phyloP scores from a whole-genome alignment of 116 monocot species.

The Phalaenopsis hybrid region DNA sequence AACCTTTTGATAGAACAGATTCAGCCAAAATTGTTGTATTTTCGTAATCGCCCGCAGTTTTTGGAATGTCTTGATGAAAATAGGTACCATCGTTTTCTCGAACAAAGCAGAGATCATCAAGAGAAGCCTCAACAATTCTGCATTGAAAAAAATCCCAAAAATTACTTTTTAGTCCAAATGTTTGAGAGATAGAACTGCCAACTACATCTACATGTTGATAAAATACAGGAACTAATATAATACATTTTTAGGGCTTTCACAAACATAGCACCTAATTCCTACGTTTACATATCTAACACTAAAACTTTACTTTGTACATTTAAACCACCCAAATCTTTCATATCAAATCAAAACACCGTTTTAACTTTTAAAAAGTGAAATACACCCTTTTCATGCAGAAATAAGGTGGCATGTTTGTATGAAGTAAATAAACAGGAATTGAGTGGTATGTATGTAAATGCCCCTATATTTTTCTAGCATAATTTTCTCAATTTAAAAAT shows the following conservation, averaged over 20 bases:
- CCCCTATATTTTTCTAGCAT: not conserved
- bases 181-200: not conserved
- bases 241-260: too few relatives aligned
- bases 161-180: not conserved
- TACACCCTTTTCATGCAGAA: too few relatives aligned
- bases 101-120: slow-evolving; percentile 27
- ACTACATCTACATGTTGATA: not conserved
- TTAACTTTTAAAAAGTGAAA: too few relatives aligned
- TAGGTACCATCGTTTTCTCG: slow-evolving; percentile 5
- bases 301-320: too few relatives aligned
- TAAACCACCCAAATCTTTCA: too few relatives aligned
- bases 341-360: too few relatives aligned
- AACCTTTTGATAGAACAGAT: slow-evolving; percentile 9
- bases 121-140: slow-evolving; percentile 78
- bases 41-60: not conserved
- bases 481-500: not conserved
- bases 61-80: slow-evolving; percentile 15
- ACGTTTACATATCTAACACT: too few relatives aligned
- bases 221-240: not conserved
- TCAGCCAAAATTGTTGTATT: slow-evolving; percentile 1
- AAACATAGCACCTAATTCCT: too few relatives aligned
- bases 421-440: too few relatives aligned
- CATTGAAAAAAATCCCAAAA: not conserved
- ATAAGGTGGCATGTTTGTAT: too few relatives aligned
- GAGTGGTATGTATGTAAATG: too few relatives aligned